Evolutionary conservation across 2,329 filamentous ascomycete genomes (phyloP).

Genomic region (Spiromastix sp.): DNA sequence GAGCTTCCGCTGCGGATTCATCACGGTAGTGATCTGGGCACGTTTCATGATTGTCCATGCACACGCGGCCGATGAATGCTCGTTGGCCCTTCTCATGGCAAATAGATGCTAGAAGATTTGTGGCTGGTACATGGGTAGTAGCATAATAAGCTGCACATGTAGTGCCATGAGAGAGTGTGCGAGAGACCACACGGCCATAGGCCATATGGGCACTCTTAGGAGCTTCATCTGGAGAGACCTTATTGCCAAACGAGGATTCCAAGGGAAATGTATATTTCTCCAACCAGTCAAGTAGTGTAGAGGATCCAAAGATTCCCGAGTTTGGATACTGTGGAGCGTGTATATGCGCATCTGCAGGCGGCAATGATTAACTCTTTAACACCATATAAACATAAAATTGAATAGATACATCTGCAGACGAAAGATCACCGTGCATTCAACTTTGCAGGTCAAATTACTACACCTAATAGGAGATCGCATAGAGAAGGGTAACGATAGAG

Average conservation of each 20-base stretch:
- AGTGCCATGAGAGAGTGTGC: slow-evolving; percentile 80
- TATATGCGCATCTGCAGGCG: slow-evolving; percentile 69
- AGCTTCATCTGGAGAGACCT: slow-evolving; percentile 14
- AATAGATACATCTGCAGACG: not conserved
- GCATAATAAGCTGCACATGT: slow-evolving; percentile 94
- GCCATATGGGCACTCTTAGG: slow-evolving; percentile 35
- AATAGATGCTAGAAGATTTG: slow-evolving; percentile 81
- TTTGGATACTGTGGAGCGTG: slow-evolving; percentile 96
- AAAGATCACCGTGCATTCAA: not conserved
- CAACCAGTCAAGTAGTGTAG: slow-evolving; percentile 87
- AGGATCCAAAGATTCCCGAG: slow-evolving; percentile 83
- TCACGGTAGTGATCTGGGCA: slow-evolving; percentile 75
- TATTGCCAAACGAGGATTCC: slow-evolving; percentile 58
- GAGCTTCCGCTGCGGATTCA: slow-evolving; percentile 47
- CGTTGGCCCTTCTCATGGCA: slow-evolving; percentile 73
- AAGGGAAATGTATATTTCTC: slow-evolving; percentile 91
- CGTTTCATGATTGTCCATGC: slow-evolving; percentile 65
- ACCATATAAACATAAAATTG: not conserved
- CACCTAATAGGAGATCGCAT: not conserved
- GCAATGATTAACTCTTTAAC: too few relatives aligned
- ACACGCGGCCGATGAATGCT: slow-evolving; percentile 85
- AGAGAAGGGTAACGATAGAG: slow-evolving; percentile 1
- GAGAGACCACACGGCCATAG: slow-evolving; percentile 67
- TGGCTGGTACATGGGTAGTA: slow-evolving; percentile 74
- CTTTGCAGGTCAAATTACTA: too few relatives aligned